Conservation (phyloP, 805 yeast genomes). For the Pichia ethanolica region DNA sequence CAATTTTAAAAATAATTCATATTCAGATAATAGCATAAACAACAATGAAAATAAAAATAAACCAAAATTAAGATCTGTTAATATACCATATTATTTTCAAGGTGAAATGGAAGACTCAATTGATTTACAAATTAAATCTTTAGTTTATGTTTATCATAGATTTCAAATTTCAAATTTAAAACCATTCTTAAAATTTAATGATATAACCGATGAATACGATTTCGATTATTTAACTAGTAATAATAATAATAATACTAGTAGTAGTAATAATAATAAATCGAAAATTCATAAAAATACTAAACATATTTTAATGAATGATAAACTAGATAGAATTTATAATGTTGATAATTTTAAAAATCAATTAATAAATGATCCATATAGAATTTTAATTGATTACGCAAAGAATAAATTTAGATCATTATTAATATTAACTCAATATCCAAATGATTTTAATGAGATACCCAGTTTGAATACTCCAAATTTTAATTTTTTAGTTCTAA, state of each 20-base stretch:
- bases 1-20: background rate
- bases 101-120: conserved; percentile 49
- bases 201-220: conserved; percentile 12
- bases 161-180: conserved; percentile 9
- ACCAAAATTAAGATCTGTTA: conserved; percentile 23
- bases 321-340: conserved; percentile 53
- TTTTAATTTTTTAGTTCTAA: conserved; percentile 33
- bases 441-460: conserved; percentile 31
- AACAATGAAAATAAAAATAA: background rate
- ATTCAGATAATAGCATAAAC: background rate
- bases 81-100: conserved; percentile 41
- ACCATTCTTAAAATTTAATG: conserved; percentile 31
- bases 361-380: conserved; percentile 49
- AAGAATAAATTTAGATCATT: conserved; percentile 60
- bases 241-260: background rate
- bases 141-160: conserved; percentile 45
- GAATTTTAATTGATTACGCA: conserved; percentile 58
- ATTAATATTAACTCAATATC: conserved; percentile 46
- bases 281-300: background rate
- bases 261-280: background rate
- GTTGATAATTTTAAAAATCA: conserved; percentile 33
- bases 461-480: conserved; percentile 21
- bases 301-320: conserved; percentile 23
- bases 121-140: conserved; percentile 54
- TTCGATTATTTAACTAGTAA: conserved; percentile 5